Evolutionary conservation across 2,329 filamentous ascomycete species (phyloP), one percentile per base, ranked within the genome.

Genomic region (Venturia nashicola): DNA sequence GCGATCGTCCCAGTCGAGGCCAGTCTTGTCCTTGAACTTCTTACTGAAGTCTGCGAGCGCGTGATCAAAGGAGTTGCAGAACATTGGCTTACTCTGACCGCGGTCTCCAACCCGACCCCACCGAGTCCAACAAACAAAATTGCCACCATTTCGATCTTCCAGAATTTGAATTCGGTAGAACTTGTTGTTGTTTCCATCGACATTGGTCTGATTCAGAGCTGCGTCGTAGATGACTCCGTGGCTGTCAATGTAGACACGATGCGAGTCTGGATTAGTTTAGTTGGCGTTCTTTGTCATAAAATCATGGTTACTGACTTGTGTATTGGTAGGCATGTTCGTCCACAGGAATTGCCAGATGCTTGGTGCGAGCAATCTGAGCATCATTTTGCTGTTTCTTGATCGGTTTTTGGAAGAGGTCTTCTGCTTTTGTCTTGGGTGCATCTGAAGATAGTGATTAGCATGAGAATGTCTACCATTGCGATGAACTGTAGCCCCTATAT

Each of bases 191-290:
- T 93, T 94, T 59, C 80, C 75, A 0, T 78, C 76, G 0, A 88
- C 78, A 68, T 91, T 89, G 12, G 90, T 88, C 72, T 92, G 88
- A 68, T 92, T 94, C 57, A 95, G 78, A 0, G 88, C 86, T 0
- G 88, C 90, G 71, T 95, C 90, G 72, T 84, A 93, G 59, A 93
- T 90, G 64, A 87, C 75, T 23, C 85, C 84, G 46, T 81, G 74
- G 0, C 81, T 75, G 66, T 87, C 87, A 64, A 93, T 82, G 70
- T 88, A 86, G 40, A 95, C 89, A 12, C 69, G 68, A 63, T 74
- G 74, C 14, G 65, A 64, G 36, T 64, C 55, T 63, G 23, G 9
- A 3, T 16, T 18, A 12, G 5, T 11, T 61, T 34, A 62, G 23
- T 23, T 23, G 16, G 20, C 43, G 32, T 42, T 36, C 12, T 27